Conservation (phyloP, 805 yeast species). For the Candida andamanensis region DNA sequence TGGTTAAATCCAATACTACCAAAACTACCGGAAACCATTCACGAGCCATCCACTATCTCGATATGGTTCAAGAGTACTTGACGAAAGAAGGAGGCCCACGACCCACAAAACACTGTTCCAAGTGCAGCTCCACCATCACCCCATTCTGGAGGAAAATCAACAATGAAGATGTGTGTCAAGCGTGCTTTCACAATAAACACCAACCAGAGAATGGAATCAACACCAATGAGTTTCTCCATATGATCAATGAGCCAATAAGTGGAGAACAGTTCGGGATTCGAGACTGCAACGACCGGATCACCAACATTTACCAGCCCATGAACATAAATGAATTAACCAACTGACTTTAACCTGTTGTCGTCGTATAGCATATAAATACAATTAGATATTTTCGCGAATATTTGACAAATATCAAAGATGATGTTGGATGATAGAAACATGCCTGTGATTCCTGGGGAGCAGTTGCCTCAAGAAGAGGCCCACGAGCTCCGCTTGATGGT, state of each 20-base stretch:
- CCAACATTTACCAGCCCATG: neutral
- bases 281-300: slow-evolving; percentile 19
- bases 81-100: slow-evolving; percentile 1
- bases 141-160: slow-evolving; percentile 34
- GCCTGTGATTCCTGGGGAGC: slow-evolving; percentile 83
- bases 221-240: slow-evolving; percentile 14
- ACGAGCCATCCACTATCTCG: slow-evolving; percentile 25
- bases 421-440: slow-evolving; percentile 47
- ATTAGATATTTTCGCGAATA: too few relatives aligned
- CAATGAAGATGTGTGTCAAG: slow-evolving; percentile 21
- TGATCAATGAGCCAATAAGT: slow-evolving; percentile 24
- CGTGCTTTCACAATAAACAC: slow-evolving; percentile 21
- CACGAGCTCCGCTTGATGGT: slow-evolving; percentile 64
- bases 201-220: slow-evolving; percentile 11
- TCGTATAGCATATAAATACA: too few relatives aligned
- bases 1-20: slow-evolving; percentile 11
- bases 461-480: slow-evolving; percentile 68
- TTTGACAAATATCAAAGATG: slow-evolving; percentile 18
- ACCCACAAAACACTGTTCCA: slow-evolving; percentile 1
- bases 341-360: too few relatives aligned
- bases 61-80: slow-evolving; percentile 5
- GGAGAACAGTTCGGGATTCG: slow-evolving; percentile 30
- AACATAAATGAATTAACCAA: too few relatives aligned
- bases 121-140: slow-evolving; percentile 16
- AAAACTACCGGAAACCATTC: slow-evolving; percentile 29